Conservation (phyloP, 2,329 filamentous ascomycete species). For the Fusarium pseudoanthophilum region DNA sequence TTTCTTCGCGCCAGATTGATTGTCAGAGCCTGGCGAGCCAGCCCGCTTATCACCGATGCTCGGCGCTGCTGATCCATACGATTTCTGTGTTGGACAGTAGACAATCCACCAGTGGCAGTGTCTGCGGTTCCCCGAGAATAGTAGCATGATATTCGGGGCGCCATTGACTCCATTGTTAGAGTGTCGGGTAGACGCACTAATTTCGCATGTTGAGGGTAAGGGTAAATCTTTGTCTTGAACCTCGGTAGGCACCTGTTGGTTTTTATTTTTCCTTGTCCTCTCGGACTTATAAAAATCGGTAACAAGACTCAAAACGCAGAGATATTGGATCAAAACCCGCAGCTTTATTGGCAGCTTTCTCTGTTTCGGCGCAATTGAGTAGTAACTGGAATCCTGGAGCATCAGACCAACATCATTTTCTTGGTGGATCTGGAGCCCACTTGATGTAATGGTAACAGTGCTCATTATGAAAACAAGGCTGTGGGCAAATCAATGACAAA, state of each 20-base stretch:
- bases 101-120: neutral
- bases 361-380: neutral
- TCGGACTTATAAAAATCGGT: neutral
- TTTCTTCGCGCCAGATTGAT: neutral
- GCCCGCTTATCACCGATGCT: neutral
- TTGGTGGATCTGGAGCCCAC: neutral
- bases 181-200: neutral
- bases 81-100: rapidly evolving
- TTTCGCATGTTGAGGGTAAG: rapidly evolving
- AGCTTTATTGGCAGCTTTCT: rapidly evolving
- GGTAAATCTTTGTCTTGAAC: rapidly evolving
- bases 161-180: rapidly evolving
- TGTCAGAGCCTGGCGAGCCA: neutral
- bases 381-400: too few species aligned
- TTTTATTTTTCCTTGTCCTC: rapidly evolving
- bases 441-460: rapidly evolving
- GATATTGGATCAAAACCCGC: rapidly evolving
- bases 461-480: neutral
- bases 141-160: rapidly evolving
- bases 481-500: too few species aligned
- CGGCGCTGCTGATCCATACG: rapidly evolving
- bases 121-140: rapidly evolving
- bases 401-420: rapidly evolving
- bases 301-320: rapidly evolving
- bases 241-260: rapidly evolving